Conservation (phyloP, 2,329 filamentous ascomycete genomes). For the Onygenales sp. region DNA sequence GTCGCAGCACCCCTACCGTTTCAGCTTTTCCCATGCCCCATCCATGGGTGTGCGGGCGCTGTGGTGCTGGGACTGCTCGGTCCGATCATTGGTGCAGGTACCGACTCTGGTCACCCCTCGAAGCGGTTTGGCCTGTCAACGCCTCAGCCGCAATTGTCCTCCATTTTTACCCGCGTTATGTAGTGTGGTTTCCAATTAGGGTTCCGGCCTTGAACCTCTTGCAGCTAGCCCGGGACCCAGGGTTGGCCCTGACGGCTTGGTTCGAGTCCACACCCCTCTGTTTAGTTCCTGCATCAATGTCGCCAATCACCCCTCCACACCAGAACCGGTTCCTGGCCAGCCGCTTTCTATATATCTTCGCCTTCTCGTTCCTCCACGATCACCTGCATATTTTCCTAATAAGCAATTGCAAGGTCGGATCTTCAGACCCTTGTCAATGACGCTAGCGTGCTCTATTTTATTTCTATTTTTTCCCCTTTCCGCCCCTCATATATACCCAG, state of each 20-base stretch:
- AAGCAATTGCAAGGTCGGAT: neutral
- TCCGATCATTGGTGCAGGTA: neutral
- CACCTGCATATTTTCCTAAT: neutral
- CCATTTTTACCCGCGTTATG: neutral
- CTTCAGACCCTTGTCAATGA: neutral
- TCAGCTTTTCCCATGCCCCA: neutral
- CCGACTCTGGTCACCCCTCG: neutral
- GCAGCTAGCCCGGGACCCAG: neutral
- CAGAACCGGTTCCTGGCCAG: neutral
- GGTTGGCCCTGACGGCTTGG: neutral
- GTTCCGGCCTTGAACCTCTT: neutral
- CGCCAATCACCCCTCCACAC: neutral
- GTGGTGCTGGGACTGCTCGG: neutral
- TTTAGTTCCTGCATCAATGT: neutral
- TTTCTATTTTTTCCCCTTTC: conserved; percentile 3
- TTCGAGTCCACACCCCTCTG: neutral
- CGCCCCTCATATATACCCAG: neutral
- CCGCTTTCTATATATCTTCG: conserved; percentile 1
- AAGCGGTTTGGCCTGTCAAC: neutral
- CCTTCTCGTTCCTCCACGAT: neutral
- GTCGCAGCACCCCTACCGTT: neutral
- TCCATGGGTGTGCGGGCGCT: neutral
- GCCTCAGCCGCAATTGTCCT: conserved; percentile 3
- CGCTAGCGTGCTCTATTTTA: neutral
- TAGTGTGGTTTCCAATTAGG: neutral